A percentile compares a stretch with the other conserved stretches of the same genome.
Evolutionary conservation across 1,284 basidiomycete species (phyloP).

Genomic region (Ustilago cynodontis): DNA sequence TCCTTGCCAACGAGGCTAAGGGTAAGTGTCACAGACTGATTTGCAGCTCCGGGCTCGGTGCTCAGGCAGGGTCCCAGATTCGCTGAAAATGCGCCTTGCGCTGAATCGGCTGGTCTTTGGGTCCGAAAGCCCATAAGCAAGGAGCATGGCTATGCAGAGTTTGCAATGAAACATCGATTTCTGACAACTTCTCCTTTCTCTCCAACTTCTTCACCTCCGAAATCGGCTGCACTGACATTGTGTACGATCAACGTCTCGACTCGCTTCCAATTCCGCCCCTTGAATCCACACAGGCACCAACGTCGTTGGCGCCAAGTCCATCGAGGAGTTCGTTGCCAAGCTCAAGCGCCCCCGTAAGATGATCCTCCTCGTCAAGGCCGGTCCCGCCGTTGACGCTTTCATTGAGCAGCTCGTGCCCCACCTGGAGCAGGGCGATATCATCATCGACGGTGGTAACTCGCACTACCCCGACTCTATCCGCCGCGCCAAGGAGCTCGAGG

Average conservation of each 20-base stretch:
- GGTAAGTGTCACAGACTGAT: slow-evolving; percentile 74
- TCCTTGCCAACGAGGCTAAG: slow-evolving; percentile 97
- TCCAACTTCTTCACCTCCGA: neutral
- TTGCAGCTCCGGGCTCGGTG: neutral
- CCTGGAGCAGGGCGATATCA: slow-evolving; percentile 83
- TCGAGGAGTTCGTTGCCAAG: slow-evolving; percentile 82
- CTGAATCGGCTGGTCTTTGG: neutral
- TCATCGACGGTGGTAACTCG: slow-evolving; percentile 99
- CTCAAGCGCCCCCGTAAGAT: slow-evolving; percentile 79
- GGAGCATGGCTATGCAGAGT: neutral
- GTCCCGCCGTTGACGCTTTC: slow-evolving; percentile 76
- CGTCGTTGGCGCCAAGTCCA: slow-evolving; percentile 91
- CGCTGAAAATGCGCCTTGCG: neutral
- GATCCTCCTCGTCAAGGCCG: slow-evolving; percentile 88
- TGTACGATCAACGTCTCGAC: neutral
- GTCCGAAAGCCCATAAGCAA: neutral
- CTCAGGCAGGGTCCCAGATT: neutral
- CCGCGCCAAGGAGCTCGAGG: slow-evolving; percentile 90
- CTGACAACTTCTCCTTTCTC: slow-evolving; percentile 14
- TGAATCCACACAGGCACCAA: slow-evolving; percentile 78
- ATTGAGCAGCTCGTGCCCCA: slow-evolving; percentile 74
- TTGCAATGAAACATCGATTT: neutral
- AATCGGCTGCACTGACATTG: neutral
- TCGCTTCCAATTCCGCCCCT: neutral
- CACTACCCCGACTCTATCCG: slow-evolving; percentile 99